phyloP scores from a whole-genome alignment of 352 stramenopile species.

The Pythium volutum region DNA sequence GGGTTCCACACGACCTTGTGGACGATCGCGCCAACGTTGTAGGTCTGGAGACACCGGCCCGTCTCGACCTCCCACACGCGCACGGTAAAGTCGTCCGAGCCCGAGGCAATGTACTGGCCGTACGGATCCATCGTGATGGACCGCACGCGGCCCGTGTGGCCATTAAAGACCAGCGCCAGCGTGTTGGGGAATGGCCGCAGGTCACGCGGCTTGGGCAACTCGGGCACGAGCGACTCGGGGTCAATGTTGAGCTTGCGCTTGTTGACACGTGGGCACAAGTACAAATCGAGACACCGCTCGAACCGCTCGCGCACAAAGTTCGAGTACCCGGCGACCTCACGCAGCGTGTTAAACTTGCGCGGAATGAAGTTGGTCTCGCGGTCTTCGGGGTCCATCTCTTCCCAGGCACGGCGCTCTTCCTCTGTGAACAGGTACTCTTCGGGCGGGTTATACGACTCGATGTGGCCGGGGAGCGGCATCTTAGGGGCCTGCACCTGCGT shows the following conservation, averaged over 20 bases:
- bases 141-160: constrained; percentile 90
- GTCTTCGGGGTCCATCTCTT: constrained; percentile 93
- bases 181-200: constrained; percentile 98
- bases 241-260: constrained; percentile 99
- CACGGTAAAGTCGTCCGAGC: constrained; percentile 94
- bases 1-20: constrained; percentile 96
- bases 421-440: constrained; percentile 98
- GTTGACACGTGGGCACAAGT: constrained; percentile 95
- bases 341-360: constrained; percentile 96
- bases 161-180: constrained; percentile 83
- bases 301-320: constrained; percentile 99
- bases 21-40: constrained; percentile 89
- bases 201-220: constrained; percentile 96
- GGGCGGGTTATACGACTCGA: constrained; percentile 98
- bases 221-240: constrained; percentile 93
- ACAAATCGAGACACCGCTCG: constrained; percentile 99
- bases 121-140: constrained; percentile 93
- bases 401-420: constrained; percentile 95
- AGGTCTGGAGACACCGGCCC: constrained; percentile 89
- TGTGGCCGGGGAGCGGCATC: constrained; percentile 96
- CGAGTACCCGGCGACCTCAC: constrained; percentile 95
- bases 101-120: constrained; percentile 97
- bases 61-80: constrained; percentile 97
- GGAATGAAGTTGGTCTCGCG: constrained; percentile 97
- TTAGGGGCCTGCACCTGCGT: constrained; percentile 98